These are phyloP conservation scores for Clonostachys rosea DNA, from an alignment of 2,329 filamentous ascomycete genomes.

Conservation along the genomic window DNA sequence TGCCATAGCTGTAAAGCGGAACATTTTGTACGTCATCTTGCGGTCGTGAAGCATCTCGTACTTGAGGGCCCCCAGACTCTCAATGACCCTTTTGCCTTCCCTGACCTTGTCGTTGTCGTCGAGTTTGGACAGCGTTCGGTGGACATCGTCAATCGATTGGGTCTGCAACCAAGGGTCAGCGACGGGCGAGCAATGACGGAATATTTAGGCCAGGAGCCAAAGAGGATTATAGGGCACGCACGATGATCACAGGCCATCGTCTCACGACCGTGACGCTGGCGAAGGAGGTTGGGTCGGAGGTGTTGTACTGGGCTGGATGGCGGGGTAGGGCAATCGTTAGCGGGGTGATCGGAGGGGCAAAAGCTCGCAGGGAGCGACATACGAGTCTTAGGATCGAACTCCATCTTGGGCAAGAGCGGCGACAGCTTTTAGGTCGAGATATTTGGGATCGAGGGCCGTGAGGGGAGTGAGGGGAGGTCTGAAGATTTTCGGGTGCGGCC, in stretches of 20 bases:
- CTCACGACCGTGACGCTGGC: constrained; percentile 79
- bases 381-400: constrained; percentile 72
- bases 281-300: constrained; percentile 80
- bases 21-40: constrained; percentile 57
- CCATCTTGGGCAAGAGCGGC: constrained; percentile 43
- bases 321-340: background rate
- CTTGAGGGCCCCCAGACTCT: constrained; percentile 76
- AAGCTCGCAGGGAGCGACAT: constrained; percentile 20
- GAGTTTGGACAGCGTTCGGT: constrained; percentile 61
- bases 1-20: background rate
- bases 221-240: constrained; percentile 32
- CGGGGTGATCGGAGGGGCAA: background rate
- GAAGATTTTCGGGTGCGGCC: too few species aligned
- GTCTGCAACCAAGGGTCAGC: constrained; percentile 52
- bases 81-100: constrained; percentile 84
- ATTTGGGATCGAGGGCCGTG: too few species aligned
- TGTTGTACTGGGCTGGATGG: constrained; percentile 53
- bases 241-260: constrained; percentile 91
- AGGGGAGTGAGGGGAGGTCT: too few species aligned
- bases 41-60: constrained; percentile 94
- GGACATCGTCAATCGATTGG: constrained; percentile 89
- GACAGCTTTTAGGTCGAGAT: too few species aligned
- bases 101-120: constrained; percentile 60
- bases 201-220: too few species aligned
- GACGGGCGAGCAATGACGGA: background rate